Evolutionary conservation across 140 eudicot genomes (phyloP), one percentile per base, ranked within the genome.

Genomic region (Cichorium intybus): DNA sequence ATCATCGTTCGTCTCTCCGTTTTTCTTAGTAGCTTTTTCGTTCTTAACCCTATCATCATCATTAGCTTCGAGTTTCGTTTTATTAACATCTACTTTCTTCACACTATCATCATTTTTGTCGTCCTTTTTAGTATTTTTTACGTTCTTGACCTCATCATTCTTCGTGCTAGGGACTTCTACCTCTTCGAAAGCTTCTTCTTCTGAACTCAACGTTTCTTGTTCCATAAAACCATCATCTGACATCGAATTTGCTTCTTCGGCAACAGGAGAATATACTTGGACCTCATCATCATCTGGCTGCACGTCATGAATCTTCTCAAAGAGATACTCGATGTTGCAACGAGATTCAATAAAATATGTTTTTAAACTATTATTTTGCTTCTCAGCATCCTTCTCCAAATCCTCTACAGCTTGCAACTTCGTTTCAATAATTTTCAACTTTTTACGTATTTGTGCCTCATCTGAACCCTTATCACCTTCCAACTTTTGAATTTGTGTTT

Each of bases 401-500:
- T 66, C 70, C 70, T 83, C 68, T 37, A 88, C 23, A 43, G 58
- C 75, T 0, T 35, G 68, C 70, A 92, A 46, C 15, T 77, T 88
- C 3, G 77, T 82, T 34, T 85, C 98, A 75, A 92, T 22, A 49
- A 63, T 75, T 39, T 56, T 81, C 49, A 92, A 55, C 75, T 78
- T 83, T 43, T 37, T 55, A 10, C 60, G 69, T 80, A 85, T 63
- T 18, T 75, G 71, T 1, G 73, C 57, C 33, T 66, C 85, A 28
- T 78, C 86, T 6, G 55, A 76, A 51, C 77, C 86, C 73, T 85
- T 85, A 43, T 88, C 99, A 33, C 58, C 79, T 62, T 93, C 99
- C 84, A 88, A 70, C 28, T n/a, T 71, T 77, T 58, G 82, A 33
- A 93, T 68, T 21, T 88, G 85, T 20, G 69, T 47, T 15, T 81